Base-by-base conservation (phyloP, 768 basidiomycete species). In the Candolleomyces efflorescens region DNA sequence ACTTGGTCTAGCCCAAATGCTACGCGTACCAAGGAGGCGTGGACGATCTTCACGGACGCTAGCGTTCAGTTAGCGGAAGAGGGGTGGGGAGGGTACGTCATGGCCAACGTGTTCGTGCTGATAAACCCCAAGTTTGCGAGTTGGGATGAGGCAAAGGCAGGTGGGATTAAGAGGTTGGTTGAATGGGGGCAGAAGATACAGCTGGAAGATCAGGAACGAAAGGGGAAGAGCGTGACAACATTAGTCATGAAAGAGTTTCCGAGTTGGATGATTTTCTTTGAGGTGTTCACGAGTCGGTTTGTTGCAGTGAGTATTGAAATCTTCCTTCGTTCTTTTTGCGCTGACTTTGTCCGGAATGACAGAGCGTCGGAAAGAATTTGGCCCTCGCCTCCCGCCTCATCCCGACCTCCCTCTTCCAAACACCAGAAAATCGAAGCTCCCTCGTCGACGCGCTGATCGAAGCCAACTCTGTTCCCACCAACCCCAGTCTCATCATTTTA, bases 81-180 rank as follows among this genome's bases (percentile, higher is more conserved):
- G 57, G 80, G 80, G 22, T 82, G 78, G 78, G 80, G 80, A 51
- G 80, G 78, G 13, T 76, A 72, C 54, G 69, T 74, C 2, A 73
- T 64, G 51, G 66, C 68, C 55, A 69, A 68, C 36, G 68, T 72
- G 23, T 76, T 74, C 17, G 67, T 76, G 39, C 68, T 78, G 54
- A 70, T 82, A n/a, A 82, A 76, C 54, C 81, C 81, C 9, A 53
- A 39, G 51, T n/a, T 17, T 23, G 27, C 15, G 15, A 24, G 27
- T 20, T n/a, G 27, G 18, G 49, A 51, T 22, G 46, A 48, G 23
- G 46, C 24, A 4, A 5, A 17, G 3, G 49, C 18, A 36, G 27
- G 27, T 27, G 49, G 13, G 49, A 24, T 27, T 15, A 36, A 51
- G 49, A 26, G 20, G 49, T 62, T 80, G n/a, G 61, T 78, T 11